Conservation (phyloP, 1,284 basidiomycete genomes). For the Ceratobasidium sp. region DNA sequence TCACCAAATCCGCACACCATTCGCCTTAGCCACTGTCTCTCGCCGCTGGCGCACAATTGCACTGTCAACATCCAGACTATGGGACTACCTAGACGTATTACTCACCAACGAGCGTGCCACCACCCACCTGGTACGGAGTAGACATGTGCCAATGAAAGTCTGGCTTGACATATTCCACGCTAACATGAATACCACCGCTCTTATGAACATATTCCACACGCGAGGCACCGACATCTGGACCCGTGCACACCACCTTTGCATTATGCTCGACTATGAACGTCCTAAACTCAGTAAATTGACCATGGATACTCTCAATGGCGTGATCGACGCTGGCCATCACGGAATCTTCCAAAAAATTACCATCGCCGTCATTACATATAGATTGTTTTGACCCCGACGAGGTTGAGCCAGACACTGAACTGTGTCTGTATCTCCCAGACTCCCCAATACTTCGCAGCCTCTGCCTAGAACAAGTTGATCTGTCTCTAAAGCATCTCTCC, state of each 20-base stretch:
- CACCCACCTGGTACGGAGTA: not conserved
- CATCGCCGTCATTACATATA: not conserved
- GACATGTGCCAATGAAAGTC: not conserved
- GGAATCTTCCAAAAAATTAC: too few relatives aligned
- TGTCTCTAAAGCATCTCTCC: too few relatives aligned
- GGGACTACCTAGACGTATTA: not conserved
- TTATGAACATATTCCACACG: too few relatives aligned
- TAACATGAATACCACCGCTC: too few relatives aligned
- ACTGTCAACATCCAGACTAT: not conserved
- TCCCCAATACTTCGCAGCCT: too few relatives aligned
- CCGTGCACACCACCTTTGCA: not conserved
- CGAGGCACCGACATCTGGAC: not conserved
- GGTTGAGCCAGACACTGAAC: too few relatives aligned
- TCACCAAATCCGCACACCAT: too few relatives aligned
- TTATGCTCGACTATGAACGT: too few relatives aligned
- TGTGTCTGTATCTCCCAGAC: too few relatives aligned
- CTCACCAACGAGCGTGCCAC: not conserved
- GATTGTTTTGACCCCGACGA: not conserved
- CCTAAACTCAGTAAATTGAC: not conserved
- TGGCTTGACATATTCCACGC: not conserved
- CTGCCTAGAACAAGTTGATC: too few relatives aligned
- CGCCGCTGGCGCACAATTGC: not conserved
- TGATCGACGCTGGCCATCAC: not conserved
- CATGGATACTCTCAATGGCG: not conserved
- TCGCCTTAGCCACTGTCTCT: not conserved